Evolutionary conservation across 805 yeast genomes (phyloP), one percentile per base, ranked within the genome.

Genomic region (Metschnikowia amazonensis): DNA sequence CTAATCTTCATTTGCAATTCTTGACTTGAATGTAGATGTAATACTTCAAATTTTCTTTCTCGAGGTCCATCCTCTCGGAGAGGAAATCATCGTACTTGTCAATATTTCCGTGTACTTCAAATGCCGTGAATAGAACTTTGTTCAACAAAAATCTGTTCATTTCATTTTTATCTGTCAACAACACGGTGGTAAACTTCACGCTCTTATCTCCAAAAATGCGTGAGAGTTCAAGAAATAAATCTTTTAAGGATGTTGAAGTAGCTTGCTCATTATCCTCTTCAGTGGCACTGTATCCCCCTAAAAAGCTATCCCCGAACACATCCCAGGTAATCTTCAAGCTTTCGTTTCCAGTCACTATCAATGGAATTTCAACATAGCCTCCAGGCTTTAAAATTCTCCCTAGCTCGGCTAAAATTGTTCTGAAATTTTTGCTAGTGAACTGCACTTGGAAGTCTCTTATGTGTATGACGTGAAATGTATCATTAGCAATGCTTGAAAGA

Each of bases 371-470:
- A 9, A 71, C 44, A 2, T 51, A 38, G 2, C 76, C 76, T 1
- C 67, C 74, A 5, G 44, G 49, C 44, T 62, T 63, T 42, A 72
- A 57, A 18, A 71, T 60, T 25, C 76, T 54, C 45, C 65, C 47
- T 43, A 69, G 69, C 45, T 72, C 71, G 5, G 48, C 34, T 2
- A 70, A 43, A 6, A 67, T 47, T 1, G 57, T 51, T 27, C 46
- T 57, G 44, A 55, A 57, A 43, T 68, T 69, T 2, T 45, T 25
- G 9, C 55, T 51, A 9, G 63, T 60, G 17, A 69, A 40, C 46
- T 70, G 73, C 10, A 64, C 52, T n/a, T 55, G 42, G 24, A 69
- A 51, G 47, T 72, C 76, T 29, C 73, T 55, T 24, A 64, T 56
- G 33, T 69, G 74, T 27, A 72, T 60, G 21, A 65, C 51, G 40